Percentiles rank a stretch among this genome's conserved stretches.
These are phyloP conservation scores for Endocalyx cinctus DNA, from an alignment of 2,329 filamentous ascomycete species.

Conservation along the genomic window DNA sequence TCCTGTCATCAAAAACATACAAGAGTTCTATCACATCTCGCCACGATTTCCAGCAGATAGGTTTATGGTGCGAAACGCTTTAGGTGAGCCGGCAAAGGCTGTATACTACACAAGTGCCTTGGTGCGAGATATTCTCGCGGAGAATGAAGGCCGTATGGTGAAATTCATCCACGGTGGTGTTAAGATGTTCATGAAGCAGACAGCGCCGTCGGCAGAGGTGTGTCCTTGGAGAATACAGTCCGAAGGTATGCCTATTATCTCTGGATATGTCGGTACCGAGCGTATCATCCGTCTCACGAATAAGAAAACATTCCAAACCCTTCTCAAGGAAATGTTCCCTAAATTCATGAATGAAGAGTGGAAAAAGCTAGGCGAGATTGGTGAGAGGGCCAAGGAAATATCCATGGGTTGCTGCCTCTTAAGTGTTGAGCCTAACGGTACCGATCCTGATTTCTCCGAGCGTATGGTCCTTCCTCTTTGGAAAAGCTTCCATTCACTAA, in stretches of 20 bases:
- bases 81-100: slow-evolving; percentile 82
- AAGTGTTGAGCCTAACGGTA: slow-evolving; percentile 70
- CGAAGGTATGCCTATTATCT: slow-evolving; percentile 85
- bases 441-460: slow-evolving; percentile 60
- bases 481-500: slow-evolving; percentile 87
- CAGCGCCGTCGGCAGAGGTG: slow-evolving; percentile 78
- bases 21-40: slow-evolving; percentile 80
- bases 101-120: slow-evolving; percentile 93
- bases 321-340: slow-evolving; percentile 96
- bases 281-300: slow-evolving; percentile 71
- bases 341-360: slow-evolving; percentile 73
- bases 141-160: slow-evolving; percentile 86
- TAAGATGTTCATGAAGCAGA: slow-evolving; percentile 99
- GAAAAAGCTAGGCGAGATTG: slow-evolving; percentile 79
- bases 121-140: slow-evolving; percentile 75
- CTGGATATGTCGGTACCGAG: slow-evolving; percentile 79
- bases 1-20: slow-evolving; percentile 71
- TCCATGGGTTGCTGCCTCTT: slow-evolving; percentile 91
- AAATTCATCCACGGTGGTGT: slow-evolving; percentile 97
- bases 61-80: slow-evolving; percentile 93
- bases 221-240: slow-evolving; percentile 95
- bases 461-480: slow-evolving; percentile 86
- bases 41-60: slow-evolving; percentile 81
- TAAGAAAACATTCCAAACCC: slow-evolving; percentile 72
- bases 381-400: slow-evolving; percentile 72